Evolutionary conservation across 345 rosid genomes (phyloP), one percentile per base, ranked within the genome.

Genomic region (Salix arbutifolia): DNA sequence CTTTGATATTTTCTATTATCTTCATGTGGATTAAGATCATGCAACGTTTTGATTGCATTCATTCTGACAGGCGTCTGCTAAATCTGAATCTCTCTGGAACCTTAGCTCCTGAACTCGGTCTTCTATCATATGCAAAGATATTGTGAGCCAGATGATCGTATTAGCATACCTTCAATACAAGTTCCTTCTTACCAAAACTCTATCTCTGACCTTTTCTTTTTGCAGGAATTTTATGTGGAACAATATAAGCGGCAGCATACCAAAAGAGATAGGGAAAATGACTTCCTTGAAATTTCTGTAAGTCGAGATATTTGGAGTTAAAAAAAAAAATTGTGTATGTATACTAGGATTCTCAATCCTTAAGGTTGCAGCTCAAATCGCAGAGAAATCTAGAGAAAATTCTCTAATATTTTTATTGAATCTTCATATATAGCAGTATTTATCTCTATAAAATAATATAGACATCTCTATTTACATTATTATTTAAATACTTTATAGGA

Each of bases 221-320:
- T 14, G 33, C 81, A 83, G 88, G 81, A 82, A 87, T 78, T 83
- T 87, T 44, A 83, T 87, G 88, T 87, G 88, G 88, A 87, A 85
- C 38, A 74, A 82, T 35, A 78, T 87, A 17, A 80, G 77, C 17
- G 88, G 88, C 56, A 83, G 74, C 58, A 73, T 87, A 67, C 90
- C 90, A 23, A 80, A 80, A 77, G 85, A 85, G 77, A 61, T 87
- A 23, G 82, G 88, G 77, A 79, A 80, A 38, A 66, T 87, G 74
- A 82, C 78, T 71, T 42, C 72, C 65, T 76, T 87, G 76, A 62
- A 71, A 68, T 70, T 44, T 64, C 82, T 87, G 88, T 87, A 80
- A 85, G 88, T 65, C 50, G 3, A n/a, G 38, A 33, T 46, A 4
- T 37, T n/a, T 14, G 2, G 17, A 48, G 6, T 28, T 66, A 14